phyloP scores from a whole-genome alignment of 164 flowering plant species.

The Vitis amurensis region DNA sequence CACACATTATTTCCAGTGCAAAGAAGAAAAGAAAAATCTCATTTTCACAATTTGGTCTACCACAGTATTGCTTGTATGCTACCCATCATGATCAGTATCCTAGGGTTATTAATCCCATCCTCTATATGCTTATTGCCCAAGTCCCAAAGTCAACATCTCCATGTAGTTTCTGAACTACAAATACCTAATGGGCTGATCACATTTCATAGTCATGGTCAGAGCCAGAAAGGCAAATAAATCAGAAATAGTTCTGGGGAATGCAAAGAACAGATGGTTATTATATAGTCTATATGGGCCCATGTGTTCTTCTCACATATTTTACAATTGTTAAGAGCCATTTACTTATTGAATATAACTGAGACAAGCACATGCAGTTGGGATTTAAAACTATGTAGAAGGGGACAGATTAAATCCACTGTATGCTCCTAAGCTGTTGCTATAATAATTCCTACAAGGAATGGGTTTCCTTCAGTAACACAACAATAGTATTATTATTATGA shows the following conservation, averaged over 20 bases:
- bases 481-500: background rate
- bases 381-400: conserved; percentile 2
- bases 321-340: background rate
- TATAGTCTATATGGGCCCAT: conserved; percentile 7
- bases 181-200: no score
- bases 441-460: background rate
- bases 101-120: no score
- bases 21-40: no score
- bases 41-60: no score
- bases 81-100: no score
- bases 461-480: background rate
- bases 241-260: conserved; percentile 2
- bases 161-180: no score
- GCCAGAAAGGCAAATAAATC: background rate
- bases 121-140: no score
- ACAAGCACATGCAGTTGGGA: conserved; percentile 23
- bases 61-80: no score
- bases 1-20: no score
- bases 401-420: conserved; percentile 11
- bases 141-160: no score
- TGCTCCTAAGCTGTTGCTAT: background rate
- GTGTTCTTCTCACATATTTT: background rate
- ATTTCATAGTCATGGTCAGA: background rate
- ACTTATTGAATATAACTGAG: conserved; percentile 5
- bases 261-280: background rate